Percentiles rank a stretch among this genome's conserved stretches.
Conservation (phyloP, 2,329 filamentous ascomycete genomes). For the Talaromyces sp. region DNA sequence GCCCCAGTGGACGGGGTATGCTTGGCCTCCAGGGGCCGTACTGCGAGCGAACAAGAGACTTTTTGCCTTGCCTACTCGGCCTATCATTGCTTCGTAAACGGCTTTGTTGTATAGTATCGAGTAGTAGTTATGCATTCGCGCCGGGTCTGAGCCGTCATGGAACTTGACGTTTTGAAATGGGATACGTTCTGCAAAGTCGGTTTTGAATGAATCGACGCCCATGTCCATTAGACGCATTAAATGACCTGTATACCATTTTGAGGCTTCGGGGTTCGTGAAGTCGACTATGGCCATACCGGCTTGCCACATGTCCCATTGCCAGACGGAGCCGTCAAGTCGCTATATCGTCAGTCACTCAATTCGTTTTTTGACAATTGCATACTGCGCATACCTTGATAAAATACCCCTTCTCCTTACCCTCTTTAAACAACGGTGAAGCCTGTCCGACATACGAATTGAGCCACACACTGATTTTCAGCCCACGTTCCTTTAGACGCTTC, state of each 20-base stretch:
- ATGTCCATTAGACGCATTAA: conserved; percentile 64
- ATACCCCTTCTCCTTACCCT: conserved; percentile 63
- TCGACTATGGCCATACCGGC: conserved; percentile 73
- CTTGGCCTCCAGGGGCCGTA: conserved; percentile 66
- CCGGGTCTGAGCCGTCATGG: conserved; percentile 60
- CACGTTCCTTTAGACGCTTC: conserved; percentile 61
- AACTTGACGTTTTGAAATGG: conserved; percentile 65
- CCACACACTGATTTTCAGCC: conserved; percentile 71
- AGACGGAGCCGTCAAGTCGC: conserved; percentile 66
- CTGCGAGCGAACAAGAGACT: conserved; percentile 68
- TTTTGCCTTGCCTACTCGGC: conserved; percentile 50
- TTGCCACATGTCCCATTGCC: conserved; percentile 77
- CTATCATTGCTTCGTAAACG: conserved; percentile 65
- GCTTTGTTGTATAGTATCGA: conserved; percentile 70
- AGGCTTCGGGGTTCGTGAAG: conserved; percentile 69
- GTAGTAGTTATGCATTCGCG: conserved; percentile 75
- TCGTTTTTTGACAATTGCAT: background rate
- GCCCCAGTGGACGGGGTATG: conserved; percentile 70
- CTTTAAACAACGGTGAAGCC: conserved; percentile 63
- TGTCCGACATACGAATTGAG: conserved; percentile 74
- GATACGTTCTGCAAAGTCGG: conserved; percentile 72
- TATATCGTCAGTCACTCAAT: conserved; percentile 17
- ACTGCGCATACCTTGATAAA: conserved; percentile 54
- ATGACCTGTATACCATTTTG: conserved; percentile 63
- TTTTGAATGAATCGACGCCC: conserved; percentile 72